Percentiles rank a stretch among this genome's conserved stretches.
Evolutionary conservation across 257 asterid species (phyloP).

Genomic region (Solanum clarkiae): DNA sequence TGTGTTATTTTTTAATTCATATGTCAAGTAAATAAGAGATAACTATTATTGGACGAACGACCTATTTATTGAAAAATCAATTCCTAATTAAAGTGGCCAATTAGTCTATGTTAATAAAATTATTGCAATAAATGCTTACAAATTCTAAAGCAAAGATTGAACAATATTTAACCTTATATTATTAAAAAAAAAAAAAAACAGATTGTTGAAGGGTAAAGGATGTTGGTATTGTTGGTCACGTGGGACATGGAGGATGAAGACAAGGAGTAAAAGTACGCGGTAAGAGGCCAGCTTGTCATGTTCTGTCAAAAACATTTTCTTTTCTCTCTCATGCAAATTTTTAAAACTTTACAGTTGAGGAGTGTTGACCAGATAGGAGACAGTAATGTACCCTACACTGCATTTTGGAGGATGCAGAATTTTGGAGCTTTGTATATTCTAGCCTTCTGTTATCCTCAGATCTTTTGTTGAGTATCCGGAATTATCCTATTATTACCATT

Average conservation of each 20-base stretch:
- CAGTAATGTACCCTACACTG: neutral
- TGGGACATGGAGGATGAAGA: neutral
- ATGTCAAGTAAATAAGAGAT: no score
- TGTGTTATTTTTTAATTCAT: no score
- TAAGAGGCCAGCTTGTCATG: slow-evolving; percentile 2
- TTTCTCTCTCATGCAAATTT: neutral
- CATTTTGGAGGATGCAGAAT: neutral
- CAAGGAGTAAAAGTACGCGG: neutral
- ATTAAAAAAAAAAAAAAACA: neutral
- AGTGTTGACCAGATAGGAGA: neutral
- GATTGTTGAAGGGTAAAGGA: neutral
- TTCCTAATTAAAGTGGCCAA: no score
- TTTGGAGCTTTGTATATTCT: neutral
- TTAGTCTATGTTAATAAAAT: no score
- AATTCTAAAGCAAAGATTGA: no score
- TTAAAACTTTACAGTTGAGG: neutral
- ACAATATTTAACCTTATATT: no score
- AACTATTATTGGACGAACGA: no score
- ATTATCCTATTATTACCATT: neutral
- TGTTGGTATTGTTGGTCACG: neutral
- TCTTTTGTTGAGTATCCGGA: neutral
- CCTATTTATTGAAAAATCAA: no score
- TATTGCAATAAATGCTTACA: no score
- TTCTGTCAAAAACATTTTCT: neutral
- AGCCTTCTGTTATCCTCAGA: neutral